Evolutionary conservation across 306 rosid genomes (phyloP).

Genomic region (Castanospermum australe): DNA sequence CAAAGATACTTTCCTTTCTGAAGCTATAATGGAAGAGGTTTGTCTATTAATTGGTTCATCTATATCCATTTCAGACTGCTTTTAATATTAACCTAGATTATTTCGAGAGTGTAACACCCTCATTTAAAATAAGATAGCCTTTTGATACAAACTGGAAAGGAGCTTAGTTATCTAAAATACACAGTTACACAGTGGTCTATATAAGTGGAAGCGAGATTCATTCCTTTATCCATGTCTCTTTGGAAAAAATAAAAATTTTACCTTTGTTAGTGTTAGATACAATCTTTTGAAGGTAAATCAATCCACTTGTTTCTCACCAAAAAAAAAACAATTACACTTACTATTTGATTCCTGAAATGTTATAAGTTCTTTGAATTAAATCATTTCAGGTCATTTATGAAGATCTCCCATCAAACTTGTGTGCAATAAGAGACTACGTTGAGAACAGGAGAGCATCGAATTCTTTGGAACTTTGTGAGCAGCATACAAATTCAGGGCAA

Average conservation of each 20-base stretch:
- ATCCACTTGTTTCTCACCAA: not conserved
- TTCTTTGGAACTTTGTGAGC: slow-evolving; percentile 31
- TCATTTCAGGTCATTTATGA: slow-evolving; percentile 72
- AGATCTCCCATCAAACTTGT: slow-evolving; percentile 91
- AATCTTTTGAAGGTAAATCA: slow-evolving; percentile 9
- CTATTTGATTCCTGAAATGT: not conserved
- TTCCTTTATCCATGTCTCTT: not conserved
- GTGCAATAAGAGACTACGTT: slow-evolving; percentile 77
- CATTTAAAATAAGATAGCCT: not conserved
- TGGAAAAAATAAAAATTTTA: not conserved
- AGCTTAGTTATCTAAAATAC: not conserved
- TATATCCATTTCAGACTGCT: not conserved
- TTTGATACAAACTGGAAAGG: slow-evolving; percentile 1
- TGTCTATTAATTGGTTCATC: slow-evolving; percentile 9
- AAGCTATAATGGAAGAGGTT: slow-evolving; percentile 97
- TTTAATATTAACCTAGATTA: slow-evolving; percentile 1
- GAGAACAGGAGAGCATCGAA: slow-evolving; percentile 47
- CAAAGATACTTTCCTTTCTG: slow-evolving; percentile 90
- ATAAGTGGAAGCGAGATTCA: slow-evolving; percentile 11
- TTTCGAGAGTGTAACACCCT: not conserved
- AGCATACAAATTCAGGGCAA: slow-evolving; percentile 33
- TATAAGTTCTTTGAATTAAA: not conserved
- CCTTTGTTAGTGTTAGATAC: slow-evolving; percentile 6
- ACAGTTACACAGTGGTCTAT: not conserved
- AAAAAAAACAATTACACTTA: not conserved